Evolutionary conservation across 148 eudicot genomes (phyloP).

Genomic region (Nepenthes gracilis): DNA sequence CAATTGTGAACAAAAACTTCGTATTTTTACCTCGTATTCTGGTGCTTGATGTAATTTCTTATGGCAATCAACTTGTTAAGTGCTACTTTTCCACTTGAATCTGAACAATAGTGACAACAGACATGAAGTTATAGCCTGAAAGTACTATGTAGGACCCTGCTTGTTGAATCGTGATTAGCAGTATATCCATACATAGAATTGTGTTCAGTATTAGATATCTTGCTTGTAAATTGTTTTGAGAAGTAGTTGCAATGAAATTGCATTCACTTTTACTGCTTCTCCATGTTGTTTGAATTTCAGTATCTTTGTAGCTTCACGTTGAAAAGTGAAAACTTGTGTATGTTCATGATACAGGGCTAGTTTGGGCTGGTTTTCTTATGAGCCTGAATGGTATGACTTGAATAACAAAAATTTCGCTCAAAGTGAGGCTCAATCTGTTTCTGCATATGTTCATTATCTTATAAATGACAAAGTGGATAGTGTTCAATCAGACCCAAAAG

Average conservation of each 20-base stretch:
- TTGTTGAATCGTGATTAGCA: too few species aligned
- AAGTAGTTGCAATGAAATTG: neutral
- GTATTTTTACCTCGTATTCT: too few species aligned
- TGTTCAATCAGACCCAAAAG: conserved; percentile 53
- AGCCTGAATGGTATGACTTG: conserved; percentile 88
- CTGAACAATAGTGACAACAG: too few species aligned
- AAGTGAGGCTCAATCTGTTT: conserved; percentile 90
- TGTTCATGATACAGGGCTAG: conserved; percentile 46
- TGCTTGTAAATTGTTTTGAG: neutral
- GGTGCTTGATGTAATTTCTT: too few species aligned
- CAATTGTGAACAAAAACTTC: too few species aligned
- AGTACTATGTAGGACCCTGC: too few species aligned
- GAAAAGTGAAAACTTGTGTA: conserved; percentile 3
- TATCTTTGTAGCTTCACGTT: neutral
- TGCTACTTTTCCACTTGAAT: too few species aligned
- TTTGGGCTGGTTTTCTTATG: conserved; percentile 90
- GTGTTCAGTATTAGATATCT: too few species aligned
- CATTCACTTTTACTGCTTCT: neutral
- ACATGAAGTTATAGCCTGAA: too few species aligned
- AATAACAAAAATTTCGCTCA: conserved; percentile 66
- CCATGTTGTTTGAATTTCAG: neutral
- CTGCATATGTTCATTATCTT: conserved; percentile 67
- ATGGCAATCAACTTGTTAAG: too few species aligned
- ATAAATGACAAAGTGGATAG: conserved; percentile 45
- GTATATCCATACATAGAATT: too few species aligned